phyloP scores from a whole-genome alignment of 768 basidiomycete genomes.

The button mushroom (Agaricus bisporus) region DNA sequence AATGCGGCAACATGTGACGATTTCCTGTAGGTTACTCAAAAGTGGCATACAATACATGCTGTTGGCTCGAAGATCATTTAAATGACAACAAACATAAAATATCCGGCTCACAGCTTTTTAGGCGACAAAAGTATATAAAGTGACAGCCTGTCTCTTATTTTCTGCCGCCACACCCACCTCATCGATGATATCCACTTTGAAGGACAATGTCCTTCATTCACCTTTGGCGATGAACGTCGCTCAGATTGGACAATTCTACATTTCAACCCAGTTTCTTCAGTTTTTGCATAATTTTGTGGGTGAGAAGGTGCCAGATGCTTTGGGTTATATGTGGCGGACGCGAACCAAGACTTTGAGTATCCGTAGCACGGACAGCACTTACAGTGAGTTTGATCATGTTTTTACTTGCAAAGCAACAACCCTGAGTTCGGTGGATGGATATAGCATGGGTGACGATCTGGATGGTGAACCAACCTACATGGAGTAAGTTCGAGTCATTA shows the following conservation, averaged over 20 bases:
- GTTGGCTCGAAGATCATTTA: not conserved
- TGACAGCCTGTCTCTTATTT: not conserved
- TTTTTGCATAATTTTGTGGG: not conserved
- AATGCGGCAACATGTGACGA: not conserved
- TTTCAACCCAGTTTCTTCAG: too few relatives aligned
- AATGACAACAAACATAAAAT: not conserved
- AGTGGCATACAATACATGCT: not conserved
- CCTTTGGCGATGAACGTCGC: too few relatives aligned
- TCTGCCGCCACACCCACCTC: not conserved
- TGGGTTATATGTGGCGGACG: not conserved
- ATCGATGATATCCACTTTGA: too few relatives aligned
- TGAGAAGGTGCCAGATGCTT: not conserved
- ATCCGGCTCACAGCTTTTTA: not conserved
- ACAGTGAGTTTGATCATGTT: not conserved
- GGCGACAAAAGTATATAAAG: not conserved
- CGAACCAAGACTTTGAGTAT: not conserved
- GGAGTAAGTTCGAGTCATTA: conserved; percentile 31
- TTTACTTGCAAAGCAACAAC: not conserved
- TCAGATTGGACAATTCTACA: too few relatives aligned
- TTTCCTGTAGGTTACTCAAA: too few relatives aligned
- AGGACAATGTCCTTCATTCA: too few relatives aligned
- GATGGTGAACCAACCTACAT: conserved; percentile 49
- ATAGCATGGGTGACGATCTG: conserved; percentile 56
- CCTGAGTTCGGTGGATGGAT: not conserved
- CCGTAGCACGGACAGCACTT: not conserved